Evolutionary conservation across 2,329 filamentous ascomycete genomes (phyloP), one percentile per base, ranked within the genome.

Genomic region (Verticillium nonalfalfae): DNA sequence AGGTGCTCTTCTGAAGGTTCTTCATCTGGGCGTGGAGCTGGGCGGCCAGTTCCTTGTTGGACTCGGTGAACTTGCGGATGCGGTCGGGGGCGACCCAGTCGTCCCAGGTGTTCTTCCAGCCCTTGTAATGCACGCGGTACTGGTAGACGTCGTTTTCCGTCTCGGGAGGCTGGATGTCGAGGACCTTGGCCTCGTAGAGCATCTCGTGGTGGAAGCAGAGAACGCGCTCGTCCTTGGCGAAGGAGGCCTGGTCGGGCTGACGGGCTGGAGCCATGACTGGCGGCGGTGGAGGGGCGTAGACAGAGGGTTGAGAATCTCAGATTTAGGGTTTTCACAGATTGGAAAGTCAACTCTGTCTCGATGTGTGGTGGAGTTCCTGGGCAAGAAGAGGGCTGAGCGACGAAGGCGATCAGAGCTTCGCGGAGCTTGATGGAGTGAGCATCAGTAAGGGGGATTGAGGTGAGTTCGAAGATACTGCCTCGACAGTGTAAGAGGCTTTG

Each of bases 71-170:
- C 78, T 97, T 97, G 72, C 93, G 89, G 64, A 99, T 89, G 67
- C 95, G 91, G 74, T 98, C 94, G 75, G 93, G 88, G 26, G 91
- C 86, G 55, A 98, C 95, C 94, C 94, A 98, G 78, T 99, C 95
- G 78, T 99, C 95, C 95, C 95, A 99, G 83, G 93, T 97, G 75
- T 94, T 93, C 82, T 99, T 99, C 95, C 95, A 99, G 71, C 95
- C 95, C 77, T 98, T 98, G 81, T 99, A 99, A 77, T 99, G 95
- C 60, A 99, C 90, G 72, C 91, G 90, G 79, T 96, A 99, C 73
- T 92, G 87, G 72, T 87, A 93, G 63, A 88, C 79, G 64, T 88
- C 79, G 52, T 76, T 89, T 21, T 78, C 89, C 73, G 87, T 88
- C 75, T 90, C 88, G 71, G 89, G 88, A 55, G 70, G 83, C 81